These are phyloP conservation scores for Antrodiella citrinella DNA, from an alignment of 768 basidiomycete species.

Conservation along the genomic window DNA sequence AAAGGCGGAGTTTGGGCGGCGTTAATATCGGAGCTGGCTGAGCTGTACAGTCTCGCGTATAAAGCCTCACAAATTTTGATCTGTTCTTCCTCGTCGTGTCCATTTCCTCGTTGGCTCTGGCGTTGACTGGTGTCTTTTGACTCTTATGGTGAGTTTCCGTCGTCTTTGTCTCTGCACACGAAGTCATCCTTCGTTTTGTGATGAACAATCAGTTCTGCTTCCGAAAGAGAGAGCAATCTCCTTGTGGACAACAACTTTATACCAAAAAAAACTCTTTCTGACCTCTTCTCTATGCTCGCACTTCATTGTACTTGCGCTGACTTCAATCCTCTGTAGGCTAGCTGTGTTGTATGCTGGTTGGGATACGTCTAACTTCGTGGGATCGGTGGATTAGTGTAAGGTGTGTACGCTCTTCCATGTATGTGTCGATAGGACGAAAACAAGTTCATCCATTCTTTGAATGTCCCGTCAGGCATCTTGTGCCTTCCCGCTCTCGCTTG, in stretches of 20 bases:
- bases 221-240: constrained; percentile 68
- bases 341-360: too few species aligned
- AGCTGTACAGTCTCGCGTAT: constrained; percentile 34
- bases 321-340: not conserved
- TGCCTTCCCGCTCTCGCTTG: constrained; percentile 27
- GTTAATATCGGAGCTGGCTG: constrained; percentile 24
- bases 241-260: constrained; percentile 20
- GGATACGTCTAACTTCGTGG: not conserved
- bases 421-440: constrained; percentile 44
- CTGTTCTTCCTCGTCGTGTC: constrained; percentile 5
- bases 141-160: not conserved
- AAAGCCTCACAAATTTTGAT: constrained; percentile 1
- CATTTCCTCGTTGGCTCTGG: not conserved
- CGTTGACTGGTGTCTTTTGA: constrained; percentile 6
- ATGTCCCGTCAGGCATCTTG: constrained; percentile 28
- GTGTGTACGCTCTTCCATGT: constrained; percentile 8
- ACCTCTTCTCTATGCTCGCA: not conserved
- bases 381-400: not conserved
- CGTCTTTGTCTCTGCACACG: not conserved
- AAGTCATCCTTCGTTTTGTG: constrained; percentile 25
- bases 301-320: constrained; percentile 8
- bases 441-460: constrained; percentile 87
- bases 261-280: too few species aligned
- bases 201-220: constrained; percentile 72
- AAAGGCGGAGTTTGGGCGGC: constrained; percentile 5